phyloP scores from a whole-genome alignment of 192 early-diverging fungal genomes.

The Neocallimastix lanati region DNA sequence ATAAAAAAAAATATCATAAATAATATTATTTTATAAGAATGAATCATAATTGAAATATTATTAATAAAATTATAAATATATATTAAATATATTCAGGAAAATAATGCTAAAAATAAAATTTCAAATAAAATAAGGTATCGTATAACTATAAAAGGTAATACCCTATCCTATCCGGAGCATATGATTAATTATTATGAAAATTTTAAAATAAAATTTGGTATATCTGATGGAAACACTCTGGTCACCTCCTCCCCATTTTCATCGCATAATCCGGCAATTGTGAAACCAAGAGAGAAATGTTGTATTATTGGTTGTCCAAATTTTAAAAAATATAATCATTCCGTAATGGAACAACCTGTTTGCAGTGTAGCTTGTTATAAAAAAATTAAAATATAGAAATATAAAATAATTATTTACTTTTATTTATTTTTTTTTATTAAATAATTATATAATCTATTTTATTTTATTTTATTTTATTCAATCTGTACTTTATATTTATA shows the following conservation, averaged over 20 bases:
- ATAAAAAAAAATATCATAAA: background rate
- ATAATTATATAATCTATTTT: no score
- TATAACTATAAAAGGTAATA: background rate
- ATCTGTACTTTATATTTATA: no score
- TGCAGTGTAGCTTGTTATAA: background rate
- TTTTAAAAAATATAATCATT: background rate
- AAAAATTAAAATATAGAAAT: background rate
- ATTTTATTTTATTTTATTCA: no score
- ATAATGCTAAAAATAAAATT: background rate
- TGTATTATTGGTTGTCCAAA: background rate
- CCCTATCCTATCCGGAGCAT: background rate
- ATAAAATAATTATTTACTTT: no score
- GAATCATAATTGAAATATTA: no score
- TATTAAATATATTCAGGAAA: no score
- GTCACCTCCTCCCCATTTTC: background rate
- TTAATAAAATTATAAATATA: no score
- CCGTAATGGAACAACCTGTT: background rate
- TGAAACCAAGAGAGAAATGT: background rate
- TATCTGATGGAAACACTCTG: background rate
- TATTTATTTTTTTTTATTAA: no score
- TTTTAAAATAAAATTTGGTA: background rate
- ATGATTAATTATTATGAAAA: background rate
- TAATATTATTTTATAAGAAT: no score
- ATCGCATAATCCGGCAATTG: background rate
- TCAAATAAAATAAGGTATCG: background rate